Evolutionary conservation across 495 filamentous ascomycete genomes (phyloP), one percentile per base, ranked within the genome.

Genomic region (Aspergillus bridgeri): DNA sequence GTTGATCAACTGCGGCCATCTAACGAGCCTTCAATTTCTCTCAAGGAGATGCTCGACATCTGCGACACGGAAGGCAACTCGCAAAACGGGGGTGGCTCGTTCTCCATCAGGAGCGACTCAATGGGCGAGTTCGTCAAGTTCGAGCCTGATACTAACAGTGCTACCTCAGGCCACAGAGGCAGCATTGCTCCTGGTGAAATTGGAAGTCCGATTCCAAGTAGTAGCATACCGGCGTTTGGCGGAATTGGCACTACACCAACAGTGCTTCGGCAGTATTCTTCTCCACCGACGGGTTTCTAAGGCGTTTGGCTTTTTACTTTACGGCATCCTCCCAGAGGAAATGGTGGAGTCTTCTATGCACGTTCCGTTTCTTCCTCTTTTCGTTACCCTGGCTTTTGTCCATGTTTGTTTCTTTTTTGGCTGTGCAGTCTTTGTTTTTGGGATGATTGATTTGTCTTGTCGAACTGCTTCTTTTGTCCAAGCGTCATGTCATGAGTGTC

Each of bases 11-110:
- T 84, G 38, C 84, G 81, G 29, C 72, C 80, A 21, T 60, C 77
- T 0, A 71, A 69, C 42, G 87, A 91, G 43, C 72, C 81, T 2
- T 70, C 81, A 0, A 82, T 94, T 57, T 75, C 75, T 3, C 75
- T 89, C 51, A 75, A 83, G 25, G 92, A 96, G 60, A 79, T 98
- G 69, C 78, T 91, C n/a, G 88, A 90, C 48, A 90, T 96, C 55
- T 93, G 89, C 70, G 92, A 97, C 59, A 95, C 92, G 2, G 88
- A 94, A 67, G 94, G 94, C 56, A 95, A 89, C 63, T 66, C 76
- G 0, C 82, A 88, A 49, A 98, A 98, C 61, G 94, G 94, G 52
- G 94, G 94, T 52, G 94, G 94, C 19, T 86, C 79, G 44, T 96
- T 98, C 68, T 81, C 79, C 22, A 77, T 88, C 55, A 77, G 77